Conservation (phyloP, 2,329 filamentous ascomycete species). For the Fusarium oligoseptatum region DNA sequence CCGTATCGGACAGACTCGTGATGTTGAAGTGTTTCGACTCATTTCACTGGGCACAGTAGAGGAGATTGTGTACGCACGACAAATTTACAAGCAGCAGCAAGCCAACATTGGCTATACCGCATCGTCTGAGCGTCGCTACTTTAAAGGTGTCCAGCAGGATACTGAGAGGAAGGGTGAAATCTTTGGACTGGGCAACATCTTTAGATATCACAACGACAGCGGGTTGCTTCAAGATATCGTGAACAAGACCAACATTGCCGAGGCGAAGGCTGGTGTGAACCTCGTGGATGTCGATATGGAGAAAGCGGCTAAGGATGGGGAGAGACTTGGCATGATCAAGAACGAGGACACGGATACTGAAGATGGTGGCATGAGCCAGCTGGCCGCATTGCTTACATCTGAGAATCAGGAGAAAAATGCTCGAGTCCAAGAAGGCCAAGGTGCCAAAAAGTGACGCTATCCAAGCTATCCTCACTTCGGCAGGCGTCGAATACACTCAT, state of each 20-base stretch:
- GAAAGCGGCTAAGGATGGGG: conserved; percentile 68
- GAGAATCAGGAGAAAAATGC: conserved; percentile 60
- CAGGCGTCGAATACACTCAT: conserved; percentile 94
- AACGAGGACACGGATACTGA: conserved; percentile 67
- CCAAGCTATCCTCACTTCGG: conserved; percentile 87
- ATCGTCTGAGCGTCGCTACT: conserved; percentile 92
- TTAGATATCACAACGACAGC: conserved; percentile 83
- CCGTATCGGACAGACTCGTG: conserved; percentile 90
- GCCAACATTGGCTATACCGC: conserved; percentile 98
- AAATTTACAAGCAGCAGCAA: conserved; percentile 99
- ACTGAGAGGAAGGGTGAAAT: conserved; percentile 89
- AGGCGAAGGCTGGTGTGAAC: conserved; percentile 86
- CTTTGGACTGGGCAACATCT: conserved; percentile 89
- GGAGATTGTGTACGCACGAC: conserved; percentile 95
- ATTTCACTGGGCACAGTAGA: conserved; percentile 94
- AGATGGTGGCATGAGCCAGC: conserved; percentile 77
- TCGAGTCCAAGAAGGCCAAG: conserved; percentile 52
- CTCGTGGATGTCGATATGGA: conserved; percentile 83
- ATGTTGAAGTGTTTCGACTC: conserved; percentile 95
- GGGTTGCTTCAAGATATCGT: conserved; percentile 93
- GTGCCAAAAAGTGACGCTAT: conserved; percentile 77
- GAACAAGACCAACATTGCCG: conserved; percentile 97
- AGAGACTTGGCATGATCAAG: conserved; percentile 58
- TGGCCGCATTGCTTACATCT: conserved; percentile 68
- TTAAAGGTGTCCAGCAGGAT: conserved; percentile 91